A percentile compares a stretch with the other conserved stretches of the same genome.
Conservation (phyloP, 1,284 basidiomycete species). For the Agroathelia rolfsii region DNA sequence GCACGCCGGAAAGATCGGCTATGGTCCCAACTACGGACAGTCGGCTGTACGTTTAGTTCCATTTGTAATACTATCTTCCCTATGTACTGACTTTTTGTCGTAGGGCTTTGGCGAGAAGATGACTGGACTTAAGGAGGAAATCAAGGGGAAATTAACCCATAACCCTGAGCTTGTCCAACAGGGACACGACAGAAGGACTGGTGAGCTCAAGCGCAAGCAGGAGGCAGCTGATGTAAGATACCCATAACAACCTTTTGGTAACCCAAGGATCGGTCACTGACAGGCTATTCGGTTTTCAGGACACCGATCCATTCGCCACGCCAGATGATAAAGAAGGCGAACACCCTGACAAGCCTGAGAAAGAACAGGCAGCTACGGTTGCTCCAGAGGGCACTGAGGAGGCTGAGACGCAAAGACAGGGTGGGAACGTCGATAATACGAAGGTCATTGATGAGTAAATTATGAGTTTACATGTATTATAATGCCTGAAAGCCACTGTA, state of each 20-base stretch:
- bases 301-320: conserved; percentile 1
- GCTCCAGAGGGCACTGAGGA: conserved; percentile 17
- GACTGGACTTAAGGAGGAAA: conserved; percentile 37
- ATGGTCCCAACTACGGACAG: too few relatives aligned
- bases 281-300: neutral
- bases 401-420: conserved; percentile 14
- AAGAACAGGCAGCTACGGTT: conserved; percentile 15
- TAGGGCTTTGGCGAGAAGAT: conserved; percentile 40
- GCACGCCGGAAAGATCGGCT: too few relatives aligned
- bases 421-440: conserved; percentile 8
- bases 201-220: conserved; percentile 34
- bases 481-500: too few relatives aligned
- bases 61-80: too few relatives aligned
- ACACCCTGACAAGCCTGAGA: conserved; percentile 2
- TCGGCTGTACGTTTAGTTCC: too few relatives aligned
- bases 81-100: too few relatives aligned
- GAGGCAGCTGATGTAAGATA: conserved; percentile 25
- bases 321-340: neutral
- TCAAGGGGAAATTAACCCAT: conserved; percentile 38
- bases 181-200: conserved; percentile 36
- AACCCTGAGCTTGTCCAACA: conserved; percentile 36
- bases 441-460: too few relatives aligned
- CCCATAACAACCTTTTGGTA: neutral
- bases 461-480: too few relatives aligned
- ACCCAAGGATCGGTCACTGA: too few relatives aligned